Evolutionary conservation across 352 stramenopile species (phyloP).

Genomic region (Stramenopiles sp.): DNA sequence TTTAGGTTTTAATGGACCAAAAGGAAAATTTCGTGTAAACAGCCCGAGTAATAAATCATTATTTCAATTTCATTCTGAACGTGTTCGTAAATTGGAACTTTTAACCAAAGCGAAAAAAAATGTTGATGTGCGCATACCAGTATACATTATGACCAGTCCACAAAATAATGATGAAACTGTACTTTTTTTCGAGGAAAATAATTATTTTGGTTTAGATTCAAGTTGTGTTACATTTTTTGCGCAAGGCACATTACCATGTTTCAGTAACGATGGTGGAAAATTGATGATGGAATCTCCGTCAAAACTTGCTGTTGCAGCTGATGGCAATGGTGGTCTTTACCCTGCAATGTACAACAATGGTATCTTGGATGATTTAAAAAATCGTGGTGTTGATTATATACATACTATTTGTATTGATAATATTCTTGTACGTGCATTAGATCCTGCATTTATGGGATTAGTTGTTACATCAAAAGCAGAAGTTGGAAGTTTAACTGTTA

Average conservation of each 20-base stretch:
- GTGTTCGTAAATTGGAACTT: constrained; percentile 45
- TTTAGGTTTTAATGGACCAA: constrained; percentile 81
- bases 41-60: constrained; percentile 68
- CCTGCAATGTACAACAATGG: constrained; percentile 65
- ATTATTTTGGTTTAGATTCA: constrained; percentile 66
- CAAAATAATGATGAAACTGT: constrained; percentile 81
- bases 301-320: constrained; percentile 65
- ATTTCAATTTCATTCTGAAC: constrained; percentile 80
- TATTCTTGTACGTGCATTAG: constrained; percentile 74
- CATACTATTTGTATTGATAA: constrained; percentile 96
- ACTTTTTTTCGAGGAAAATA: constrained; percentile 60
- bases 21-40: constrained; percentile 77
- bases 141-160: constrained; percentile 91
- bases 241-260: constrained; percentile 83
- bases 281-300: constrained; percentile 72
- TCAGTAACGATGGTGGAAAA: constrained; percentile 76
- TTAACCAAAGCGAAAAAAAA: constrained; percentile 20
- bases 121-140: constrained; percentile 28
- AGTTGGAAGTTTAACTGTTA: constrained; percentile 90
- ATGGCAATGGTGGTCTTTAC: constrained; percentile 95
- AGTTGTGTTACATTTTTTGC: constrained; percentile 80
- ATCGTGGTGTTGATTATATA: constrained; percentile 66
- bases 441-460: constrained; percentile 87
- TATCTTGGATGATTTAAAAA: constrained; percentile 53
- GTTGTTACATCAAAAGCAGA: constrained; percentile 73